Conservation (phyloP, 2,329 filamentous ascomycete species). For the Penicillium verrucosum region DNA sequence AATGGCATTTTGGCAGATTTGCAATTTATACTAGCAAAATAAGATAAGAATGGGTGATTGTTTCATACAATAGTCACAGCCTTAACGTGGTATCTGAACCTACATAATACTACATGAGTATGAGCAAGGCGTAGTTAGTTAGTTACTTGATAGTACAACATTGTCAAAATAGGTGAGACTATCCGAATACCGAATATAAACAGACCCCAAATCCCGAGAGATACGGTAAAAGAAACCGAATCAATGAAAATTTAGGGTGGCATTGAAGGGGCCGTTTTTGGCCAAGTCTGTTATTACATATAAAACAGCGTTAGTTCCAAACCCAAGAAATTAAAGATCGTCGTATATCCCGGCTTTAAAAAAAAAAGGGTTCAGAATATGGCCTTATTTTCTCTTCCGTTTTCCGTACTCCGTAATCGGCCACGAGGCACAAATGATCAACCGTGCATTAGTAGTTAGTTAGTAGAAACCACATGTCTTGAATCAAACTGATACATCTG, state of each 20-base stretch:
- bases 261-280: no score
- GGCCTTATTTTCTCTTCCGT: not conserved
- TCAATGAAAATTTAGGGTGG: not conserved
- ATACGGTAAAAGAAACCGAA: not conserved
- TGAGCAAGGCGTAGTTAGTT: not conserved
- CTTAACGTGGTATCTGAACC: not conserved
- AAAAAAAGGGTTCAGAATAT: not conserved
- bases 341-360: not conserved
- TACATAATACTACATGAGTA: not conserved
- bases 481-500: not conserved
- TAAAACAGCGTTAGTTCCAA: not conserved
- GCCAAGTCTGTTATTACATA: not conserved
- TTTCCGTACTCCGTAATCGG: not conserved
- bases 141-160: not conserved
- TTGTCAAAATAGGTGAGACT: not conserved
- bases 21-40: not conserved
- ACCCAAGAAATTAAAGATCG: not conserved
- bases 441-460: not conserved
- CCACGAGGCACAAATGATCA: not conserved
- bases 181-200: not conserved
- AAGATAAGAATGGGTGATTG: not conserved
- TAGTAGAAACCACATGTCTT: slow-evolving; percentile 1
- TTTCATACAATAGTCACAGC: not conserved
- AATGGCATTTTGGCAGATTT: not conserved
- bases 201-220: not conserved